Evolutionary conservation across 2,329 filamentous ascomycete species (phyloP).

Genomic region (Fonsecaea multimorphosa): DNA sequence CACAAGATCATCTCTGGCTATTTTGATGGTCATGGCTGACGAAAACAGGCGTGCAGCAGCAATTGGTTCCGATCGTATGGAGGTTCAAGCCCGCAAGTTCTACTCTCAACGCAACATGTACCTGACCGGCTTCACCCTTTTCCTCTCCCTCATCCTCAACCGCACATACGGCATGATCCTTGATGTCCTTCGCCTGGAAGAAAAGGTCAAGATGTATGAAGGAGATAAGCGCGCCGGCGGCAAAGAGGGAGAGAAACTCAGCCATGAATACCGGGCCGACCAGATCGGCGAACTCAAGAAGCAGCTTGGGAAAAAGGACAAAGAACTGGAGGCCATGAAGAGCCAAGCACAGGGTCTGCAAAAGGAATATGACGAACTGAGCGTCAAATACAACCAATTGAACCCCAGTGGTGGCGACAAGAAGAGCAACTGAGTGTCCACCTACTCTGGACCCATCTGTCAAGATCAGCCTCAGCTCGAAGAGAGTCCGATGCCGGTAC

Average conservation of each 20-base stretch:
- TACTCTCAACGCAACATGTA: slow-evolving; percentile 99
- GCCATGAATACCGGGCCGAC: slow-evolving; percentile 73
- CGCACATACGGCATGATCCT: slow-evolving; percentile 98
- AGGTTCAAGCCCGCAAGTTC: slow-evolving; percentile 99
- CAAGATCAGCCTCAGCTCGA: not conserved
- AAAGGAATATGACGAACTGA: slow-evolving; percentile 83
- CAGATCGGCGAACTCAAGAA: slow-evolving; percentile 77
- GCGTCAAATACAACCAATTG: slow-evolving; percentile 74
- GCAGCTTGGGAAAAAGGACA: slow-evolving; percentile 74
- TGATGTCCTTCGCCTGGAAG: slow-evolving; percentile 88
- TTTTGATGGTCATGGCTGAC: slow-evolving; percentile 5
- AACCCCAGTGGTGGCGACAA: slow-evolving; percentile 54
- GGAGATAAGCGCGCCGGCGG: slow-evolving; percentile 64
- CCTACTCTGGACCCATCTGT: not conserved
- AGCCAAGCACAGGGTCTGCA: slow-evolving; percentile 86
- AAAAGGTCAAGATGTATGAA: slow-evolving; percentile 85
- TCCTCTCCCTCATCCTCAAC: slow-evolving; percentile 96
- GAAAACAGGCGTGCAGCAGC: slow-evolving; percentile 63
- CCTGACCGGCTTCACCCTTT: slow-evolving; percentile 98
- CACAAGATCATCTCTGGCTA: slow-evolving; percentile 28
- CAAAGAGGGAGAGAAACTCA: slow-evolving; percentile 75
- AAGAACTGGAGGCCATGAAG: slow-evolving; percentile 84
- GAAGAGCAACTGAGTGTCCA: slow-evolving; percentile 58
- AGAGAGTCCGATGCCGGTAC: not conserved
- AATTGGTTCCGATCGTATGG: slow-evolving; percentile 91